phyloP scores from a whole-genome alignment of 768 basidiomycete genomes.

The Myochromella boudieri region DNA sequence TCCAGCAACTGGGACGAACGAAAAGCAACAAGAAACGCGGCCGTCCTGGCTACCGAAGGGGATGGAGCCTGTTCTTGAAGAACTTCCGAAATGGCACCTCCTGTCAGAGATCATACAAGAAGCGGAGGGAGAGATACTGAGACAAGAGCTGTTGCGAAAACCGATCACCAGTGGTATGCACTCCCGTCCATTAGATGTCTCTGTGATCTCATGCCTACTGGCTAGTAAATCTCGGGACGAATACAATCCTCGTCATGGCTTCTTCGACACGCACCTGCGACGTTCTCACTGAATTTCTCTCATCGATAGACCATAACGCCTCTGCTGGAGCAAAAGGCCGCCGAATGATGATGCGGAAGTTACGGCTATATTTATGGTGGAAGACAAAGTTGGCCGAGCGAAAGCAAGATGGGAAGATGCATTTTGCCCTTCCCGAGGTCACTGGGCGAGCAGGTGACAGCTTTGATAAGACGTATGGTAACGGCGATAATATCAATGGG shows the following conservation, averaged over 20 bases:
- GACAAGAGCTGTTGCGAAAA: conserved; percentile 45
- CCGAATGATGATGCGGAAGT: conserved; percentile 76
- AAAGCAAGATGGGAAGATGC: conserved; percentile 33
- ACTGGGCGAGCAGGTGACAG: conserved; percentile 20
- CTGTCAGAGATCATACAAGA: conserved; percentile 86
- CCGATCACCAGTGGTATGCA: conserved; percentile 23
- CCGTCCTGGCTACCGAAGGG: conserved; percentile 71
- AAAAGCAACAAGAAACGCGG: conserved; percentile 26
- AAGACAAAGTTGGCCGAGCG: conserved; percentile 53
- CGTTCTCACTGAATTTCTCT: conserved; percentile 79
- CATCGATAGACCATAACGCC: conserved; percentile 55
- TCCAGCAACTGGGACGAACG: conserved; percentile 6
- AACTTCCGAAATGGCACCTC: conserved; percentile 91
- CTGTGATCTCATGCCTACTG: background rate
- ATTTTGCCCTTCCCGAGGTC: conserved; percentile 24
- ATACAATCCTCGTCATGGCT: conserved; percentile 87
- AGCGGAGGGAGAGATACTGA: conserved; percentile 82
- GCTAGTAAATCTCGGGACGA: conserved; percentile 50
- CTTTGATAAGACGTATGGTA: conserved; percentile 24
- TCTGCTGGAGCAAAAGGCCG: conserved; percentile 65
- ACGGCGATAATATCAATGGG: conserved; percentile 53
- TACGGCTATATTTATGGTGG: conserved; percentile 79
- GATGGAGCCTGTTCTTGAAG: conserved; percentile 87
- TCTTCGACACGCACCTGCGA: conserved; percentile 74
- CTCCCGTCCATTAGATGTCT: background rate